These are phyloP conservation scores for Scheffersomyces quercinus DNA, from an alignment of 1,139 yeast species.

Conservation along the genomic window DNA sequence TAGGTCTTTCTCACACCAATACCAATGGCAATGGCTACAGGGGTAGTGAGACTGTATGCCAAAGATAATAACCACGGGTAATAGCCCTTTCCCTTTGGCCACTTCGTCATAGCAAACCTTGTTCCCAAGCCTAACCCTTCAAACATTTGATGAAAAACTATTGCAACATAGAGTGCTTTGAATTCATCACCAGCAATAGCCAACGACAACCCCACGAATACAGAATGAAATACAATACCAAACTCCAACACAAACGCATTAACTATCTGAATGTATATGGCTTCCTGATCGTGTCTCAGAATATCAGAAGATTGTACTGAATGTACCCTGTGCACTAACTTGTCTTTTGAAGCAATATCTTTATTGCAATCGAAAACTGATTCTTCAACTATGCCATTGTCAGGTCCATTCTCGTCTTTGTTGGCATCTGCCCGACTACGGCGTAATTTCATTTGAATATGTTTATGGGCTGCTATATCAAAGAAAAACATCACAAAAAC, in stretches of 20 bases:
- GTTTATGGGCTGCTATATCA: constrained; percentile 28
- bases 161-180: constrained; percentile 35
- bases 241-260: constrained; percentile 36
- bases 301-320: too few species aligned
- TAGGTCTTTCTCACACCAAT: constrained; percentile 35
- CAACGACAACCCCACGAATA: constrained; percentile 40
- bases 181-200: constrained; percentile 43
- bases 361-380: too few species aligned
- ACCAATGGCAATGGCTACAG: constrained; percentile 38
- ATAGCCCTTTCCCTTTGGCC: constrained; percentile 31
- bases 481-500: constrained; percentile 33
- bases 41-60: constrained; percentile 35
- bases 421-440: too few species aligned
- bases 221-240: constrained; percentile 42
- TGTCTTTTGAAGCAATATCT: too few species aligned
- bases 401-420: too few species aligned
- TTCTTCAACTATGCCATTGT: too few species aligned
- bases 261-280: constrained; percentile 15
- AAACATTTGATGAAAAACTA: constrained; percentile 42
- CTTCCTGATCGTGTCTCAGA: too few species aligned
- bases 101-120: constrained; percentile 36
- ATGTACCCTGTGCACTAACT: too few species aligned
- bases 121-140: constrained; percentile 46
- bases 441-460: constrained; percentile 10
- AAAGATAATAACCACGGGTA: constrained; percentile 37